phyloP scores from a whole-genome alignment of 805 yeast genomes.

The Wickerhamiella allomyrinae region DNA sequence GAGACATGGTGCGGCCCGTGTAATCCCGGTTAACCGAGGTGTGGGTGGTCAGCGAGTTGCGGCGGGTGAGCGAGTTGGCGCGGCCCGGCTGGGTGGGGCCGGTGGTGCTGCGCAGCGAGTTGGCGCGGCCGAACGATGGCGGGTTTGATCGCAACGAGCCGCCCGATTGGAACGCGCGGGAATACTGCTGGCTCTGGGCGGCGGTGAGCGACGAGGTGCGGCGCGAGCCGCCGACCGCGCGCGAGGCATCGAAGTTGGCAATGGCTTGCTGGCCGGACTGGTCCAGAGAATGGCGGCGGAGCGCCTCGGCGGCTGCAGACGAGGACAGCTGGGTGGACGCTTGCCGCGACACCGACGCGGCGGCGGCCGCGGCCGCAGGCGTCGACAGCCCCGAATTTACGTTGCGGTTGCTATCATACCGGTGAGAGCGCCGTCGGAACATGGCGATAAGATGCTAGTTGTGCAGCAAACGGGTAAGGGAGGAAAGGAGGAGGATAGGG shows the following conservation, averaged over 20 bases:
- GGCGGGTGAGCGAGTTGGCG: slow-evolving; percentile 10
- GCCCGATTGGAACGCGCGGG: slow-evolving; percentile 3
- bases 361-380: slow-evolving; percentile 38
- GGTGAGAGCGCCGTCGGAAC: not conserved
- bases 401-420: not conserved
- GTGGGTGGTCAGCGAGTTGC: slow-evolving; percentile 19
- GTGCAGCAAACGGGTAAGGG: slow-evolving; percentile 1
- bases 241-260: slow-evolving; percentile 12
- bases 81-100: slow-evolving; percentile 3
- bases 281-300: slow-evolving; percentile 23
- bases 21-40: slow-evolving; percentile 20
- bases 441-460: not conserved
- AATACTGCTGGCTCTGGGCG: slow-evolving; percentile 3
- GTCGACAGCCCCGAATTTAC: slow-evolving; percentile 3
- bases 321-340: slow-evolving; percentile 16
- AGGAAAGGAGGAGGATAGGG: not conserved
- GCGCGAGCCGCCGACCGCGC: slow-evolving; percentile 1
- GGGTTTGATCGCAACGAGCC: not conserved
- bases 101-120: slow-evolving; percentile 7
- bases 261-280: slow-evolving; percentile 15
- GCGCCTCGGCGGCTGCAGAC: slow-evolving; percentile 27
- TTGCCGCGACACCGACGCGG: slow-evolving; percentile 35
- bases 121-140: slow-evolving; percentile 9
- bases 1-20: slow-evolving; percentile 23
- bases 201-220: slow-evolving; percentile 6